Conservation (phyloP, 345 rosid species). For the Citrus mangshanensis region DNA sequence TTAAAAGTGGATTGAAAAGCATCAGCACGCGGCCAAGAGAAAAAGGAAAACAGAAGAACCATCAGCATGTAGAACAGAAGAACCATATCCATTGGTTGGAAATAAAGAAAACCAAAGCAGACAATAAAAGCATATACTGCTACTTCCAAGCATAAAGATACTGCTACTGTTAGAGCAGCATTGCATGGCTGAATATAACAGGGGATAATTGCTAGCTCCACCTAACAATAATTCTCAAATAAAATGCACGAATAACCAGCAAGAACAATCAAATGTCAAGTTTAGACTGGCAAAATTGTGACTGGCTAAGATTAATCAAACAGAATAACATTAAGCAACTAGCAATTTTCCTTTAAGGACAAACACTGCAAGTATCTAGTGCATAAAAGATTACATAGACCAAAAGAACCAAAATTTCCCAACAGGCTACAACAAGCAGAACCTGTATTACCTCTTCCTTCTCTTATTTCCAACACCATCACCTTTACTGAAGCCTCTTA, state of each 20-base stretch:
- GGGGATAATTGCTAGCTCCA: background rate
- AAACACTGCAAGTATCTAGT: background rate
- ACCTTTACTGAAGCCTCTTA: constrained; percentile 37
- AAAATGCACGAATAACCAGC: background rate
- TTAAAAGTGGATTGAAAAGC: background rate
- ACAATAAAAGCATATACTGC: background rate
- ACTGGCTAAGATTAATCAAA: background rate
- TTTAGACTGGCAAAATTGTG: background rate
- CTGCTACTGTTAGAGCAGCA: background rate
- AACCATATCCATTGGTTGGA: background rate
- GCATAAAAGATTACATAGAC: background rate
- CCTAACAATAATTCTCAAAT: background rate
- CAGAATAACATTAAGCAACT: background rate
- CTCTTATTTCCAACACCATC: constrained; percentile 46
- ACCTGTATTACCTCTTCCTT: constrained; percentile 39
- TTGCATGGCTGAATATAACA: background rate
- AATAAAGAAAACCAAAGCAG: background rate
- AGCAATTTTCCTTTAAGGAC: background rate
- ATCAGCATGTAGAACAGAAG: background rate
- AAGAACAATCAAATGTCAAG: background rate
- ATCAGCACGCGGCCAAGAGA: background rate
- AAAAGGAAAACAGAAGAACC: background rate
- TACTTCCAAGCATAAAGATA: background rate
- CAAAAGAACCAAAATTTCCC: background rate
- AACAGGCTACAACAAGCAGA: background rate